Evolutionary conservation across 148 eudicot species (phyloP).

Genomic region (Camellia lanceoleosa): DNA sequence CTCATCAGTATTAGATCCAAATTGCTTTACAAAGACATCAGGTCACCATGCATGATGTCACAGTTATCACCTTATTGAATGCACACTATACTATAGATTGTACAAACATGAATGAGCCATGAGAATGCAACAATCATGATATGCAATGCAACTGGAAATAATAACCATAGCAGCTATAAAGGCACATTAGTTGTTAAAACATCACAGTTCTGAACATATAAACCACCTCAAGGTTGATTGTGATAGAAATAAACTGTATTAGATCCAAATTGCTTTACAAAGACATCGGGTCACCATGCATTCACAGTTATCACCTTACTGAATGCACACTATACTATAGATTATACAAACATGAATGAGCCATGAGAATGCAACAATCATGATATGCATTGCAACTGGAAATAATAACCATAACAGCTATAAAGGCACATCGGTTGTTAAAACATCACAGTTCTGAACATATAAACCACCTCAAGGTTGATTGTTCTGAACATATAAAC

Average conservation of each 20-base stretch:
- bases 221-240: too few species aligned
- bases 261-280: slow-evolving; percentile 1
- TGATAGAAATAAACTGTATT: not conserved
- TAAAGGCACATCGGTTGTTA: not conserved
- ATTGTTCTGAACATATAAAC: too few species aligned
- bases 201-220: too few species aligned
- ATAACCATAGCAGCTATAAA: not conserved
- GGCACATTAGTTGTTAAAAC: not conserved
- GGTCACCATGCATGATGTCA: not conserved
- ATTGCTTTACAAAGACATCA: slow-evolving; percentile 2
- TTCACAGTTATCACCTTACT: not conserved
- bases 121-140: not conserved
- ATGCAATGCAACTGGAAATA: slow-evolving; percentile 4
- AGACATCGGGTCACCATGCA: not conserved
- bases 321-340: not conserved
- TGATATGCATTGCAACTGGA: slow-evolving; percentile 4
- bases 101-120: not conserved
- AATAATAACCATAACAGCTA: not conserved
- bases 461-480: not conserved
- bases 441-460: too few species aligned
- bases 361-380: not conserved
- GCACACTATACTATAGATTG: not conserved
- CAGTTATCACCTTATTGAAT: not conserved
- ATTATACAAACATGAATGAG: not conserved
- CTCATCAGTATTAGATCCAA: not conserved